Conservation (phyloP, 257 asterid genomes). For the Salvia miltiorrhiza region DNA sequence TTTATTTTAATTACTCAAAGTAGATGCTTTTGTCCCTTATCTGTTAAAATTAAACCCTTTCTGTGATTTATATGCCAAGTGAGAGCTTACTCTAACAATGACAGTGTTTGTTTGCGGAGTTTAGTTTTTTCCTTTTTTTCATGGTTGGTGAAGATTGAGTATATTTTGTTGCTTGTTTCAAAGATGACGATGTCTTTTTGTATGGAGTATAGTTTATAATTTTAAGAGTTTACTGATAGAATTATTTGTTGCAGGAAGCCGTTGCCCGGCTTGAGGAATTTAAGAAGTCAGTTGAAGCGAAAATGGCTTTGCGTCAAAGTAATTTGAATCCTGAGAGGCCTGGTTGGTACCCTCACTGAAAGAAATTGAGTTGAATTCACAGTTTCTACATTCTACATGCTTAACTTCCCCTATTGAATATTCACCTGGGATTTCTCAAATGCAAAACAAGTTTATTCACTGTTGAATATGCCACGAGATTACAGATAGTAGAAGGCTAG, state of each 20-base stretch:
- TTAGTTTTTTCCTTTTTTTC: background rate
- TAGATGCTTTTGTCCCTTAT: slow-evolving; percentile 2
- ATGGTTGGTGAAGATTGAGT: background rate
- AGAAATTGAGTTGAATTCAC: slow-evolving; percentile 6
- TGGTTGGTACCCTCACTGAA: slow-evolving; percentile 44
- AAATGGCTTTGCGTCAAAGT: slow-evolving; percentile 65
- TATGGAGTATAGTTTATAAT: background rate
- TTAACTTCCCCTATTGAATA: background rate
- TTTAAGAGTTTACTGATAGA: slow-evolving; percentile 1
- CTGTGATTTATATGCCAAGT: slow-evolving; percentile 7
- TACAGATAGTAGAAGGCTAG: background rate
- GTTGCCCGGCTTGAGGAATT: slow-evolving; percentile 90
- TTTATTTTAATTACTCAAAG: background rate
- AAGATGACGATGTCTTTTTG: background rate
- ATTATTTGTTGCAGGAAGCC: slow-evolving; percentile 66
- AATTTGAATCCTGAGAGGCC: slow-evolving; percentile 93
- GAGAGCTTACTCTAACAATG: slow-evolving; percentile 9
- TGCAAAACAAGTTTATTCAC: background rate
- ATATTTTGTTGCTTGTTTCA: slow-evolving; percentile 5
- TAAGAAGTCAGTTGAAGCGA: slow-evolving; percentile 81
- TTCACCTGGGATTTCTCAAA: background rate
- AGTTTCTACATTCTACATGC: background rate
- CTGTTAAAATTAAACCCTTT: slow-evolving; percentile 8
- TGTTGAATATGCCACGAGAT: background rate
- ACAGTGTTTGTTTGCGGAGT: background rate